Conservation (phyloP, 2,329 filamentous ascomycete genomes). For the Neodidymelliopsis sp. region DNA sequence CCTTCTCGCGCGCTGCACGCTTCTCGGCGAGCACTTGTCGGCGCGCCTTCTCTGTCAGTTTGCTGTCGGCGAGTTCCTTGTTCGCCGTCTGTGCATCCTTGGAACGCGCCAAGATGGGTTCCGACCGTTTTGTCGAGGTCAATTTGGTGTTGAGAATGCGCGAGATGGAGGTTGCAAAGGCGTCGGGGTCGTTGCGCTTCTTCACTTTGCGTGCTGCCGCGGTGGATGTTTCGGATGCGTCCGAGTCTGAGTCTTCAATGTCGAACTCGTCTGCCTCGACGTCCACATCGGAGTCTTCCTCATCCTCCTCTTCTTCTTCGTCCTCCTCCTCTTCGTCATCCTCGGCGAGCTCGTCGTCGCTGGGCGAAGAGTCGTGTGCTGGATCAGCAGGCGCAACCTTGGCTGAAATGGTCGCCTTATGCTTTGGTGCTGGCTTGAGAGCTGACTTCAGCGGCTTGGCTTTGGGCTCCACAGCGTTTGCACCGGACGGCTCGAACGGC, state of each 20-base stretch:
- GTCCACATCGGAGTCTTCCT: constrained; percentile 52
- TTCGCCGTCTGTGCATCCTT: constrained; percentile 75
- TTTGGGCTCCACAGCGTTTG: constrained; percentile 30
- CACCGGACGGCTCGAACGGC: constrained; percentile 39
- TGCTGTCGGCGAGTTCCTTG: constrained; percentile 74
- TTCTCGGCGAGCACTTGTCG: constrained; percentile 82
- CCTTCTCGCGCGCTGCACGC: constrained; percentile 80
- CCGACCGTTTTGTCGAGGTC: constrained; percentile 78
- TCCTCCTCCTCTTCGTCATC: constrained; percentile 13
- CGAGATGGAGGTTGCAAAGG: constrained; percentile 90
- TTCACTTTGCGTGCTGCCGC: constrained; percentile 59
- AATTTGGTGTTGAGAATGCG: constrained; percentile 93
- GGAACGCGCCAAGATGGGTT: constrained; percentile 90
- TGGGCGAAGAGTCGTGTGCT: constrained; percentile 39
- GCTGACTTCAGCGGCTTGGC: constrained; percentile 23
- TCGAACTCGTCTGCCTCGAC: constrained; percentile 46
- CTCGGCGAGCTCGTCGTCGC: constrained; percentile 27
- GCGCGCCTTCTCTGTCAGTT: constrained; percentile 81
- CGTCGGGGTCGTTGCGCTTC: constrained; percentile 90
- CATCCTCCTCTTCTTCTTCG: constrained; percentile 29
- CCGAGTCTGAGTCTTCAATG: constrained; percentile 41
- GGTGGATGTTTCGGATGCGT: constrained; percentile 44
- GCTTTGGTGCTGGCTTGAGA: constrained; percentile 30
- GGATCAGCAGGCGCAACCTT: constrained; percentile 38
- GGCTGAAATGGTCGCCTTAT: constrained; percentile 31